Percentiles rank a stretch among this genome's conserved stretches.
Evolutionary conservation across 768 basidiomycete genomes (phyloP).

Genomic region (Solioccasus polychromus): DNA sequence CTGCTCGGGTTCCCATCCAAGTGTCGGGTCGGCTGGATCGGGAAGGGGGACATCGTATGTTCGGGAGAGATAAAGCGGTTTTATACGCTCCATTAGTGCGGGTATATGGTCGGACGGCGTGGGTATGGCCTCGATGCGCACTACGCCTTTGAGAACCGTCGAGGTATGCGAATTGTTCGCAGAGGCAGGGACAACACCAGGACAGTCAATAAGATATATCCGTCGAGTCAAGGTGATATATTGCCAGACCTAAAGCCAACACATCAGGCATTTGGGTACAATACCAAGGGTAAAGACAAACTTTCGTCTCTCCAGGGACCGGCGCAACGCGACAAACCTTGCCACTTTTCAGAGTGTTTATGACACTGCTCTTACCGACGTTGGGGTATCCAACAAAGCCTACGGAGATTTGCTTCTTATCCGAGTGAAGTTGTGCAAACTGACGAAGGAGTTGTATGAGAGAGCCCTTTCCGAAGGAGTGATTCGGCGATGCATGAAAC

Average conservation of each 20-base stretch:
- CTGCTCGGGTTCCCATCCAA: slow-evolving; percentile 68
- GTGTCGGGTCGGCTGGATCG: slow-evolving; percentile 48
- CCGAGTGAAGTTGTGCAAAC: slow-evolving; percentile 94
- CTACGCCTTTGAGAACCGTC: slow-evolving; percentile 94
- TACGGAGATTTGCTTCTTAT: slow-evolving; percentile 99
- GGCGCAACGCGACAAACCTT: slow-evolving; percentile 98
- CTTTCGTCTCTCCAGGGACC: slow-evolving; percentile 95
- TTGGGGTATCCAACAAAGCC: slow-evolving; percentile 99
- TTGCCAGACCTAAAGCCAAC: slow-evolving; percentile 78
- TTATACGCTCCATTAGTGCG: slow-evolving; percentile 83
- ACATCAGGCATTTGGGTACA: not conserved
- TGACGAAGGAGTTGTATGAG: slow-evolving; percentile 96
- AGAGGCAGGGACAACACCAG: slow-evolving; percentile 94
- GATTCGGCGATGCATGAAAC: slow-evolving; percentile 98
- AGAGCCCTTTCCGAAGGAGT: slow-evolving; percentile 98
- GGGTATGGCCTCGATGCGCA: slow-evolving; percentile 91
- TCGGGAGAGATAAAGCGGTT: slow-evolving; percentile 86
- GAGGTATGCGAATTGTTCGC: slow-evolving; percentile 86
- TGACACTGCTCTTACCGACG: slow-evolving; percentile 95
- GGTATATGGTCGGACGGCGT: slow-evolving; percentile 93
- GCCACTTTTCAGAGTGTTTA: slow-evolving; percentile 97
- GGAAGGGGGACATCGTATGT: slow-evolving; percentile 75
- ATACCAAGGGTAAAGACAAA: slow-evolving; percentile 16
- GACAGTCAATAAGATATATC: slow-evolving; percentile 99
- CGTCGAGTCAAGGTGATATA: slow-evolving; percentile 95